These are phyloP conservation scores for Pseudogymnoascus sp. DNA, from an alignment of 2,329 filamentous ascomycete species.

Conservation along the genomic window DNA sequence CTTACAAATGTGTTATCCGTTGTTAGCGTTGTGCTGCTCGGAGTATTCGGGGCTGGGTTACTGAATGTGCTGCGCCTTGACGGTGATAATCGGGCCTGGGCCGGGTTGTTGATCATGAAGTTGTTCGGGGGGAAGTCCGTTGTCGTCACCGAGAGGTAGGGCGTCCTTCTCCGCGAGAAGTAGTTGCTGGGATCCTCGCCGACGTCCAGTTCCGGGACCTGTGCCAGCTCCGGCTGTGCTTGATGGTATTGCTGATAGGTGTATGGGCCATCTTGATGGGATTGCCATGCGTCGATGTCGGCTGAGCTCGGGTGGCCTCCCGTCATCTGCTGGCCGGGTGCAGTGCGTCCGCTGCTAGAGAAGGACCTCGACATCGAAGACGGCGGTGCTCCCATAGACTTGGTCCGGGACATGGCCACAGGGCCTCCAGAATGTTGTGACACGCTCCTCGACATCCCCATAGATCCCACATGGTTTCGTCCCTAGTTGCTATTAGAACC, in stretches of 20 bases:
- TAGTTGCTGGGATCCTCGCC: constrained; percentile 25
- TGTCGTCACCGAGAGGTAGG: constrained; percentile 20
- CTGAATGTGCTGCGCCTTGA: constrained; percentile 19
- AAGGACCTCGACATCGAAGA: background rate
- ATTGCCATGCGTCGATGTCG: background rate
- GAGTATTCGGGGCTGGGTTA: constrained; percentile 27
- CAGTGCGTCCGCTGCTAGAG: background rate
- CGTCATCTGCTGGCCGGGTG: background rate
- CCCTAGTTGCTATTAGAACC: constrained; percentile 4
- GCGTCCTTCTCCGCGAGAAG: constrained; percentile 19
- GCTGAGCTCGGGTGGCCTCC: background rate
- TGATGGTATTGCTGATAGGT: background rate
- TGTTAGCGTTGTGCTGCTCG: constrained; percentile 28
- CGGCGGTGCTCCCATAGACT: background rate
- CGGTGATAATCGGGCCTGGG: background rate
- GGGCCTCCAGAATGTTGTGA: background rate
- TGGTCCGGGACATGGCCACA: background rate
- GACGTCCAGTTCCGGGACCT: constrained; percentile 26
- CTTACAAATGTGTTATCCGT: constrained; percentile 28
- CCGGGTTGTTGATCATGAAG: constrained; percentile 14
- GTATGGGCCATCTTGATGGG: background rate
- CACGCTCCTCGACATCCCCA: background rate
- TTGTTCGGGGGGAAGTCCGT: constrained; percentile 16
- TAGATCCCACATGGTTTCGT: background rate
- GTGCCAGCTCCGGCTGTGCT: constrained; percentile 20